Base-by-base conservation (phyloP, 2,329 filamentous ascomycete genomes). In the Diaporthe humulicola region DNA sequence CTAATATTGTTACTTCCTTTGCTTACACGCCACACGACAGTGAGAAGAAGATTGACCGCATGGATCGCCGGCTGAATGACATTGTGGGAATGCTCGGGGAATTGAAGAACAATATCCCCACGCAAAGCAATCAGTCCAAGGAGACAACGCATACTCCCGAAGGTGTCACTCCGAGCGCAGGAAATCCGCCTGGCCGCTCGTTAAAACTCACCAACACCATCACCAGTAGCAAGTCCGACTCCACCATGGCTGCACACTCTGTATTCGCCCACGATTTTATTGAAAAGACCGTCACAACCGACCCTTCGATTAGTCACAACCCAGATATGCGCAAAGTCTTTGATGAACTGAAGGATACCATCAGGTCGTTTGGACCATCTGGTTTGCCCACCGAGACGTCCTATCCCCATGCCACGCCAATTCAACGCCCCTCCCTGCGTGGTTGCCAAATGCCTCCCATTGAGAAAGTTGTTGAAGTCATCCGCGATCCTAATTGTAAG, bases 381-480 rank as follows among this genome's bases (percentile, higher is more conserved):
- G 36, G 14, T 10, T 42, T 42, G 8, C 15, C 38, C 17, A 30
- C 58, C n/a, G 36, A 61, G 7, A 40, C 10, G 1, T 61, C 58
- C 15, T 61, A 28, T 12, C 58, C 58, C n/a, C 38, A 61, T 28
- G 38, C 38, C 28, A 30, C n/a, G n/a, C n/a, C 58, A 22, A 28
- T 45, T n/a, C 14, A 61, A 28, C 58, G n/a, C 38, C 58, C 58
- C 22, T 61, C 38, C 10, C 25, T 61, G 7, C 38, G 38, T 30
- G 58, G 58, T n/a, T 61, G 38, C 45, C n/a, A 42, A 17, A 42
- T 61, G 58, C 58, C 38, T 45, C 58, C 58, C 19, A 30, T 42
- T 30, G 58, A 61, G 10, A 61, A 61, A 45, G 58, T 61, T 25
- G 58, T 61, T 25, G 38, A 61, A 61, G 38, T 61, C 38, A 40